phyloP scores from a whole-genome alignment of 768 basidiomycete species.

The Botryobasidium botryosum region DNA sequence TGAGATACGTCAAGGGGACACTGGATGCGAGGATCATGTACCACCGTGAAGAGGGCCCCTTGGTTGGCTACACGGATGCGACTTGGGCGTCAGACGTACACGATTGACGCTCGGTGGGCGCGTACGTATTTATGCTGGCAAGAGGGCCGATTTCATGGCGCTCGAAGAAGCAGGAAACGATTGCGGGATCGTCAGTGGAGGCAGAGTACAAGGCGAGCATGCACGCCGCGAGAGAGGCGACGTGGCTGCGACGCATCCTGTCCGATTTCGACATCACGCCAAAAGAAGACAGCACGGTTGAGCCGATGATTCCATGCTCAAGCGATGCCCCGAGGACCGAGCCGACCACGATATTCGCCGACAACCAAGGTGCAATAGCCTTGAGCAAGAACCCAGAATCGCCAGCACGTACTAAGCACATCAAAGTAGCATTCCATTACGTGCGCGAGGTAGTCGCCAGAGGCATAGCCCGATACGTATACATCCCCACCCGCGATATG shows the following conservation, averaged over 20 bases:
- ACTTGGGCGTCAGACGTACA: neutral
- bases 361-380: neutral
- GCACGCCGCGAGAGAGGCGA: neutral
- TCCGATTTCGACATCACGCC: too few relatives aligned
- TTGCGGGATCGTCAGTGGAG: neutral
- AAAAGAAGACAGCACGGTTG: too few relatives aligned
- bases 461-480: too few relatives aligned
- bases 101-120: neutral
- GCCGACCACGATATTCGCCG: neutral
- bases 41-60: too few relatives aligned
- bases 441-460: neutral
- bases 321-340: too few relatives aligned
- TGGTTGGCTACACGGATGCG: constrained; percentile 3
- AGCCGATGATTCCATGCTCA: too few relatives aligned
- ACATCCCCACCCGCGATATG: too few relatives aligned
- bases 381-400: neutral
- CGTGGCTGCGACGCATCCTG: neutral
- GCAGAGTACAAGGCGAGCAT: neutral
- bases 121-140: neutral
- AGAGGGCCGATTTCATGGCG: neutral
- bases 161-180: neutral
- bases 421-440: neutral
- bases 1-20: constrained; percentile 19
- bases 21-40: constrained; percentile 11
- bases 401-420: neutral